Percentiles rank a stretch among this genome's conserved stretches.
Conservation (phyloP, 345 rosid genomes). For the Eucalyptus pauciflora region DNA sequence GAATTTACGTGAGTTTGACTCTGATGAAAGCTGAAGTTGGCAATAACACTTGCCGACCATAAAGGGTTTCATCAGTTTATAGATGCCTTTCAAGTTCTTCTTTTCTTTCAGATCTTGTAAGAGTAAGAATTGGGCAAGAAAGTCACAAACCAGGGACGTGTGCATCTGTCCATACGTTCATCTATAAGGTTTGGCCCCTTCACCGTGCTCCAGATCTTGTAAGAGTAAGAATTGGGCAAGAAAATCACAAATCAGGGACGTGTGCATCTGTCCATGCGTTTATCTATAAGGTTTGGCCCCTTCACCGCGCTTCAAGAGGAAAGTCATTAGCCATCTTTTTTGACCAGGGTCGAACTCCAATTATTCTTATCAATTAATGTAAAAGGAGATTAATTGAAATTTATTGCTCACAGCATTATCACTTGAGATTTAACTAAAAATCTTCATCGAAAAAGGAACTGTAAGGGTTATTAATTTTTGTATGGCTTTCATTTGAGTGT, state of each 20-base stretch:
- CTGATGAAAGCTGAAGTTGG: neutral
- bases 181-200: neutral
- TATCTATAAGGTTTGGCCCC: neutral
- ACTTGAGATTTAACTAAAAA: neutral
- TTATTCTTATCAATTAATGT: neutral
- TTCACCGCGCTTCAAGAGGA: neutral
- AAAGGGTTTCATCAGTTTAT: neutral
- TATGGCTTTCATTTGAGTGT: no score
- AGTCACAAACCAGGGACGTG: neutral
- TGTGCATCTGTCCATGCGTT: neutral
- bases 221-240: neutral
- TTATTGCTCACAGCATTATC: neutral
- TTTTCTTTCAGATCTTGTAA: rapidly evolving
- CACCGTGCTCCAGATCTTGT: neutral
- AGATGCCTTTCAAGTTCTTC: neutral
- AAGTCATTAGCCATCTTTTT: neutral
- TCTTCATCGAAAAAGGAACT: neutral
- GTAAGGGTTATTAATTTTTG: neutral
- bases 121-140: neutral
- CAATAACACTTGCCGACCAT: neutral
- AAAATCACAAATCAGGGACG: neutral
- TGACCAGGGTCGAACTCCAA: neutral
- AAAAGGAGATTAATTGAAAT: no score
- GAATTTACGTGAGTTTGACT: neutral
- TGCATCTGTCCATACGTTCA: neutral